Conservation (phyloP, 192 early-diverging fungal species). For the Entrophospora sp. region DNA sequence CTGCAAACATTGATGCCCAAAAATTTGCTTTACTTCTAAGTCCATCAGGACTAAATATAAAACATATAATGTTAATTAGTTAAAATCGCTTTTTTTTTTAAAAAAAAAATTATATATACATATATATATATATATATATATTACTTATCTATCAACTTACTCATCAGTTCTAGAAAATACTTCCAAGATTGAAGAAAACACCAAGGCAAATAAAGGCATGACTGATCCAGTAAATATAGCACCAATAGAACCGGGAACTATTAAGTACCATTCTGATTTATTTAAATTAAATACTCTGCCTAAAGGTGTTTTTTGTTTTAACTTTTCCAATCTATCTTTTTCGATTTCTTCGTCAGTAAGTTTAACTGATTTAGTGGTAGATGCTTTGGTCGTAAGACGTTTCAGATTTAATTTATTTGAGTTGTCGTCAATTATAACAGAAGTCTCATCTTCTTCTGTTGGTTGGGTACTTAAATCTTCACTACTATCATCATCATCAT, state of each 20-base stretch:
- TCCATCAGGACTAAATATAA: not conserved
- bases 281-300: slow-evolving; percentile 40
- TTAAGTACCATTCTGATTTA: slow-evolving; percentile 41
- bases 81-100: slow-evolving; percentile 29
- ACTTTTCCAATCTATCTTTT: too few species aligned
- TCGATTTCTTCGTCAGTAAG: slow-evolving; percentile 32
- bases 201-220: slow-evolving; percentile 72
- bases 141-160: not conserved
- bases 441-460: slow-evolving; percentile 21
- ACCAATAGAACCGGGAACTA: slow-evolving; percentile 51
- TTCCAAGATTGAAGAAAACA: slow-evolving; percentile 28
- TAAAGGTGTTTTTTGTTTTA: slow-evolving; percentile 44
- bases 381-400: slow-evolving; percentile 32
- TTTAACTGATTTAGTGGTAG: slow-evolving; percentile 34
- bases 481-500: slow-evolving; percentile 4
- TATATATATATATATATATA: slow-evolving; percentile 46
- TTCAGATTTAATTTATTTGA: slow-evolving; percentile 25
- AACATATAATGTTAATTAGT: slow-evolving; percentile 29
- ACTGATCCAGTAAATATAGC: slow-evolving; percentile 62
- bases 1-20: slow-evolving; percentile 44
- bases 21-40: slow-evolving; percentile 29
- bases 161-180: not conserved
- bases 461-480: too few species aligned
- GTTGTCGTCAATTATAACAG: slow-evolving; percentile 22
- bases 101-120: slow-evolving; percentile 19